These are phyloP conservation scores for Rubia tinctorum DNA, from an alignment of 305 asterid species.

Conservation along the genomic window DNA sequence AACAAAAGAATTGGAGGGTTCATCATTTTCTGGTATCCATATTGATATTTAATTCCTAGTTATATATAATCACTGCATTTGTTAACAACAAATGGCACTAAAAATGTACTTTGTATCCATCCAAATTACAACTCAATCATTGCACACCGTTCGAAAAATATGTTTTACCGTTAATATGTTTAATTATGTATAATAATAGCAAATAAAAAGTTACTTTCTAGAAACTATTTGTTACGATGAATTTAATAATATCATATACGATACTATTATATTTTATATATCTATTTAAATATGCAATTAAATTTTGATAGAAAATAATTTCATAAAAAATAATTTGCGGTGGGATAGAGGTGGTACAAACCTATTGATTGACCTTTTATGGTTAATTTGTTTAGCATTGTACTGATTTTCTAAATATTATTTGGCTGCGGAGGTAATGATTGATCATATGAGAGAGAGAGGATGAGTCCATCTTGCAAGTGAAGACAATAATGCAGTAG, in stretches of 20 bases:
- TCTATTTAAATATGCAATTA: no score
- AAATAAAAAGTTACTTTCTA: no score
- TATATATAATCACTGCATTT: background rate
- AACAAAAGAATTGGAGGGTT: background rate
- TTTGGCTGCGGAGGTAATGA: conserved; percentile 1
- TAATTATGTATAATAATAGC: no score
- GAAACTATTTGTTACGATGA: no score
- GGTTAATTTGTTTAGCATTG: background rate
- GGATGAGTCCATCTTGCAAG: background rate
- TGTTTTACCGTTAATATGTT: no score
- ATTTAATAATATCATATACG: no score
- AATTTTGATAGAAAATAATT: no score
- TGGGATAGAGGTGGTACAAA: background rate
- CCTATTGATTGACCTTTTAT: background rate
- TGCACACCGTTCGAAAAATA: no score
- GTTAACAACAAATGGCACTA: background rate
- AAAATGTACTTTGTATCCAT: background rate
- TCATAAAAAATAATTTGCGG: no score
- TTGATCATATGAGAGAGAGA: background rate
- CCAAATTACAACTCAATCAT: no score
- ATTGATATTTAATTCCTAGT: no score
- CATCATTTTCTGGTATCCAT: background rate
- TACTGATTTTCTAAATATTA: background rate
- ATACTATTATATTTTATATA: no score
- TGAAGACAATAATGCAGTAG: conserved; percentile 5